Evolutionary conservation across 1,284 basidiomycete genomes (phyloP).

Genomic region (Baeospora myosura): DNA sequence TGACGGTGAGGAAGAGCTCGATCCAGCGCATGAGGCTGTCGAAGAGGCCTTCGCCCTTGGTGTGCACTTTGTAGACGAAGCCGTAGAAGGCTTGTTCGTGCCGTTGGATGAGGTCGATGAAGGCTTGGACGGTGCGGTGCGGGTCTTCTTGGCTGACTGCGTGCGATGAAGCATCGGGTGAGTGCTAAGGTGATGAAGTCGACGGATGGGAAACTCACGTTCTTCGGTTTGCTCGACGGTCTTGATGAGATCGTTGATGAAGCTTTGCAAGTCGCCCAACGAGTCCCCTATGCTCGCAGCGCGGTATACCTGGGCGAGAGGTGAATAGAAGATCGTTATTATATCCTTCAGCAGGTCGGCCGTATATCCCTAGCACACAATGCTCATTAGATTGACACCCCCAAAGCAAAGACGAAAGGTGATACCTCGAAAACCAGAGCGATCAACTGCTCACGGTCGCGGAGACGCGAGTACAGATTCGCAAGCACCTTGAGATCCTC

Average conservation of each 20-base stretch:
- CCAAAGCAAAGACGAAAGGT: slow-evolving; percentile 18
- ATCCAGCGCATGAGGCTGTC: slow-evolving; percentile 95
- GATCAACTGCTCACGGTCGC: slow-evolving; percentile 90
- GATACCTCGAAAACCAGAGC: slow-evolving; percentile 88
- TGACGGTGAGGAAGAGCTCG: slow-evolving; percentile 87
- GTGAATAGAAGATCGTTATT: slow-evolving; percentile 97
- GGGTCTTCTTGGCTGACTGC: slow-evolving; percentile 82
- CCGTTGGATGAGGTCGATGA: slow-evolving; percentile 88
- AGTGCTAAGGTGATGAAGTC: neutral
- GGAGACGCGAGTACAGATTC: slow-evolving; percentile 70
- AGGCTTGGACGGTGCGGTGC: slow-evolving; percentile 81
- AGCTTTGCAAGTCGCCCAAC: slow-evolving; percentile 85
- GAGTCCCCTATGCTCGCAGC: slow-evolving; percentile 97
- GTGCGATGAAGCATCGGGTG: neutral
- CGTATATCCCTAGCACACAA: slow-evolving; percentile 71
- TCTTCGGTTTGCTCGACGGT: slow-evolving; percentile 93
- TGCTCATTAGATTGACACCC: neutral
- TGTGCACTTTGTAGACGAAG: slow-evolving; percentile 98
- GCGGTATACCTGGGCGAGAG: slow-evolving; percentile 96
- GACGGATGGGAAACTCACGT: slow-evolving; percentile 46
- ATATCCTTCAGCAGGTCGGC: slow-evolving; percentile 96
- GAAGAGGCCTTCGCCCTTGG: slow-evolving; percentile 93
- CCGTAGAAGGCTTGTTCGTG: slow-evolving; percentile 95
- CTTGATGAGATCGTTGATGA: slow-evolving; percentile 91
- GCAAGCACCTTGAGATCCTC: slow-evolving; percentile 82